Evolutionary conservation across 352 stramenopile species (phyloP).

Genomic region (Pythium phragmitis): DNA sequence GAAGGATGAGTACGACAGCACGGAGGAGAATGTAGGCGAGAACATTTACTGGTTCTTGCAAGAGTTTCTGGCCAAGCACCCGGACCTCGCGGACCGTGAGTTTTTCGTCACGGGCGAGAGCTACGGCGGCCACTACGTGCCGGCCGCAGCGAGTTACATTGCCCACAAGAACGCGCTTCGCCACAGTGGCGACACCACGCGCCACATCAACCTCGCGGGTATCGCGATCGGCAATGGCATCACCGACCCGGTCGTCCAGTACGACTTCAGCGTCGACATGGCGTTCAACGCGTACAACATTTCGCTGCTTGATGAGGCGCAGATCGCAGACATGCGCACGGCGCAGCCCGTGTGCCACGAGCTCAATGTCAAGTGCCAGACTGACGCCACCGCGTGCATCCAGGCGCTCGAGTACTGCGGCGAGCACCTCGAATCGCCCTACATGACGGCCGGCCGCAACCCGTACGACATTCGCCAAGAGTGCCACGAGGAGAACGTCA

Average conservation of each 20-base stretch:
- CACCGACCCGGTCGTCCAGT: slow-evolving; percentile 41
- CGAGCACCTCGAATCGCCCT: no score
- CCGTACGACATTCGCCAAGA: slow-evolving; percentile 56
- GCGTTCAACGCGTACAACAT: slow-evolving; percentile 63
- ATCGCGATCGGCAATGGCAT: slow-evolving; percentile 77
- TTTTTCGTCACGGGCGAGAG: slow-evolving; percentile 64
- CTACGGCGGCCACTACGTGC: slow-evolving; percentile 62
- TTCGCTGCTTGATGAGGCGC: slow-evolving; percentile 34
- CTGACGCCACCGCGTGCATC: slow-evolving; percentile 8
- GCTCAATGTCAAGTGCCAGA: slow-evolving; percentile 27
- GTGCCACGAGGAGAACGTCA: slow-evolving; percentile 22
- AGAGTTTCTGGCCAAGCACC: slow-evolving; percentile 46
- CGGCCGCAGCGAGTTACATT: slow-evolving; percentile 41
- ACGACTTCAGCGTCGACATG: slow-evolving; percentile 42
- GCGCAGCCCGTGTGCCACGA: slow-evolving; percentile 4
- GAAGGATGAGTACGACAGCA: slow-evolving; percentile 32
- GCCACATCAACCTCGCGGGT: slow-evolving; percentile 46
- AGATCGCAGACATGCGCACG: slow-evolving; percentile 39
- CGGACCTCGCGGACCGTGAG: slow-evolving; percentile 35
- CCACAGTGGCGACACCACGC: slow-evolving; percentile 31
- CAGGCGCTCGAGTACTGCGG: no score
- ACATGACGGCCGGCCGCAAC: slow-evolving; percentile 41
- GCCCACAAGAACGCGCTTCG: slow-evolving; percentile 29
- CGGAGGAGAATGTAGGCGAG: slow-evolving; percentile 38
- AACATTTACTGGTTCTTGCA: slow-evolving; percentile 60